Percentiles rank a stretch among this genome's conserved stretches.
Conservation (phyloP, 768 basidiomycete genomes). For the Agaricus sinodeliciosus region DNA sequence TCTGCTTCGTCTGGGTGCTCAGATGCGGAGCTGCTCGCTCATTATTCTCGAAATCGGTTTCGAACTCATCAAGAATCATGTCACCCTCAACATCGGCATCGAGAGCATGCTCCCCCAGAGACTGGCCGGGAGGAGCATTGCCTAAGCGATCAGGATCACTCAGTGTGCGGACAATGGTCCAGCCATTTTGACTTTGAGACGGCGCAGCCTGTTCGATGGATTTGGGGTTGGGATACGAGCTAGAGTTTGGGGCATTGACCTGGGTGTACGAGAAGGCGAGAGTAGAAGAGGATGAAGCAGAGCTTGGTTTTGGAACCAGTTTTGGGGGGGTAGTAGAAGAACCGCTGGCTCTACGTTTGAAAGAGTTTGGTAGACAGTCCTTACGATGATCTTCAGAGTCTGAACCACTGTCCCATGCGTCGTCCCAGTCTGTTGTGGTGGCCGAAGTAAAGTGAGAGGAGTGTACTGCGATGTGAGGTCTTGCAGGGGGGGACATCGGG, state of each 20-base stretch:
- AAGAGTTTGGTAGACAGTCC: conserved; percentile 34
- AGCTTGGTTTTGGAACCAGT: conserved; percentile 41
- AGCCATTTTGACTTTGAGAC: conserved; percentile 48
- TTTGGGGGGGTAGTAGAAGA: conserved; percentile 39
- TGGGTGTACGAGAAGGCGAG: conserved; percentile 81
- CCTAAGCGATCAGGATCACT: conserved; percentile 15
- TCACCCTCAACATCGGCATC: conserved; percentile 71
- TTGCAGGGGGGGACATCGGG: conserved; percentile 62
- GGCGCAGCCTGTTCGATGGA: conserved; percentile 3
- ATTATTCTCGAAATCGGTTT: conserved; percentile 38
- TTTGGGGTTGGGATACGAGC: conserved; percentile 56
- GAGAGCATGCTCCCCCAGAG: conserved; percentile 24
- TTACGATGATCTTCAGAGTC: conserved; percentile 65
- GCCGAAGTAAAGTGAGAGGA: conserved; percentile 37
- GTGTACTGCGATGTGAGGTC: conserved; percentile 65
- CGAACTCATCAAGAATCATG: conserved; percentile 73
- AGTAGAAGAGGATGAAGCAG: conserved; percentile 53
- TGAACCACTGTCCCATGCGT: conserved; percentile 81
- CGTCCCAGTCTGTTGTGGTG: conserved; percentile 37
- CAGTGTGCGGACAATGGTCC: conserved; percentile 64
- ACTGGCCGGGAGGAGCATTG: conserved; percentile 13
- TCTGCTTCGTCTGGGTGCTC: conserved; percentile 35
- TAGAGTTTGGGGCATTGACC: conserved; percentile 63
- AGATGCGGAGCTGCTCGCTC: conserved; percentile 17
- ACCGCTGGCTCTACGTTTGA: conserved; percentile 24